A percentile compares a stretch with the other conserved stretches of the same genome.
These are phyloP conservation scores for Pseudogymnoascus sp. DNA, from an alignment of 2,329 filamentous ascomycete species.

Conservation along the genomic window DNA sequence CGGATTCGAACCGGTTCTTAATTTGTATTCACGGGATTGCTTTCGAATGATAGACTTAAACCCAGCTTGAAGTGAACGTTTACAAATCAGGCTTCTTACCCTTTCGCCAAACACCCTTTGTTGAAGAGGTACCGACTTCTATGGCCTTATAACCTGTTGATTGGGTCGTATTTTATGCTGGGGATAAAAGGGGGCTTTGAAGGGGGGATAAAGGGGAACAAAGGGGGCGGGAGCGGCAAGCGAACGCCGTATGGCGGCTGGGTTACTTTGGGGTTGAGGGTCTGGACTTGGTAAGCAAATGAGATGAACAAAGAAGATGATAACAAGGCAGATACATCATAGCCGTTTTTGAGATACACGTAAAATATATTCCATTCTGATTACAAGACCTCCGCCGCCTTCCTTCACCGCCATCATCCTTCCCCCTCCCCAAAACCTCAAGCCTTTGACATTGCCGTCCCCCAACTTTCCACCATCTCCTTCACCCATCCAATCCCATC, in stretches of 20 bases:
- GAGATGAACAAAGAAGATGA: neutral
- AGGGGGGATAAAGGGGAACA: neutral
- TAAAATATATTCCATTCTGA: neutral
- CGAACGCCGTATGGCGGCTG: neutral
- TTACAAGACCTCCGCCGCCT: neutral
- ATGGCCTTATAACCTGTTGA: neutral
- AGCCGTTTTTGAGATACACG: neutral
- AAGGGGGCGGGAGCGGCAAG: neutral
- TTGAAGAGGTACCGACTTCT: neutral
- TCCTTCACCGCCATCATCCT: neutral
- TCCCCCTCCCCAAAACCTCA: neutral
- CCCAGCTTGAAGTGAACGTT: neutral
- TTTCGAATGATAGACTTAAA: neutral
- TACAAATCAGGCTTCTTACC: neutral
- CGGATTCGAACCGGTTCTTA: neutral
- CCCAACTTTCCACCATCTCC: slow-evolving; percentile 13
- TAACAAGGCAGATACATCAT: neutral
- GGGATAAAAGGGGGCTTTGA: neutral
- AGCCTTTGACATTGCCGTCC: neutral
- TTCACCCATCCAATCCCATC: slow-evolving; percentile 24
- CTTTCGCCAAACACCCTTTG: neutral
- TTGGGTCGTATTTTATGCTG: neutral
- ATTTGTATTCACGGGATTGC: neutral
- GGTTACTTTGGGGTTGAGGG: neutral
- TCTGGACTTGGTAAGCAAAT: neutral